These are phyloP conservation scores for Cutaneotrichosporon cavernicola DNA, from an alignment of 1,284 basidiomycete species.

Conservation along the genomic window DNA sequence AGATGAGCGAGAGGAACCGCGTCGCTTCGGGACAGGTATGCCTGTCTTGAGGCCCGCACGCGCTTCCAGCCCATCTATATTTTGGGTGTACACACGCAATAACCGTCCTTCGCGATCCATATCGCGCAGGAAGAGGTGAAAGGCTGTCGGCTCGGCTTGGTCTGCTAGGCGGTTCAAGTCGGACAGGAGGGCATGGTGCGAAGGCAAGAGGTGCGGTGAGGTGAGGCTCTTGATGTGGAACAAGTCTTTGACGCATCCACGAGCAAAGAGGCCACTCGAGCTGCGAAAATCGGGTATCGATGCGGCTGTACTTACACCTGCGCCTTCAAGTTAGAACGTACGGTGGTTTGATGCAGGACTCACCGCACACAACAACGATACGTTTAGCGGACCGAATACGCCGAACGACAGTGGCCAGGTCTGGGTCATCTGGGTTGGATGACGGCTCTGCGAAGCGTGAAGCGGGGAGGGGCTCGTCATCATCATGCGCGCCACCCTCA, in stretches of 20 bases:
- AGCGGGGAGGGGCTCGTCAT: background rate
- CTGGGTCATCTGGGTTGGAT: slow-evolving; percentile 9
- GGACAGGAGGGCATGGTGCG: slow-evolving; percentile 73
- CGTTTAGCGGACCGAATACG: slow-evolving; percentile 73
- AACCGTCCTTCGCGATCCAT: slow-evolving; percentile 76
- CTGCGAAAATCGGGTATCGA: slow-evolving; percentile 93
- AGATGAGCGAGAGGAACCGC: background rate
- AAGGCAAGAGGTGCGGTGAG: slow-evolving; percentile 61
- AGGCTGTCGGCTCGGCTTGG: slow-evolving; percentile 73
- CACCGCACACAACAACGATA: slow-evolving; percentile 82
- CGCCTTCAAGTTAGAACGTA: slow-evolving; percentile 59
- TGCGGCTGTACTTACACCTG: slow-evolving; percentile 85
- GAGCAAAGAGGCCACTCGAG: slow-evolving; percentile 72
- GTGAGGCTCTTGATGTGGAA: slow-evolving; percentile 88
- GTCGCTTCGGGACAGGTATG: slow-evolving; percentile 23
- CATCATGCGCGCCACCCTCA: background rate
- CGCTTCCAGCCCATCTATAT: slow-evolving; percentile 85
- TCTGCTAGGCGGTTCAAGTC: slow-evolving; percentile 72
- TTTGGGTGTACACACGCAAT: slow-evolving; percentile 89
- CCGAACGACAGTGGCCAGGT: slow-evolving; percentile 28
- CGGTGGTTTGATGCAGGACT: slow-evolving; percentile 41
- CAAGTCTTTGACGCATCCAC: slow-evolving; percentile 74
- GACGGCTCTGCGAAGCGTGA: slow-evolving; percentile 14
- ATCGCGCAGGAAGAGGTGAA: slow-evolving; percentile 71
- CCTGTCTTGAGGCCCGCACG: slow-evolving; percentile 70